Conservation (phyloP, 169 alveolate genomes). For the Plasmodium billcollinsi region DNA sequence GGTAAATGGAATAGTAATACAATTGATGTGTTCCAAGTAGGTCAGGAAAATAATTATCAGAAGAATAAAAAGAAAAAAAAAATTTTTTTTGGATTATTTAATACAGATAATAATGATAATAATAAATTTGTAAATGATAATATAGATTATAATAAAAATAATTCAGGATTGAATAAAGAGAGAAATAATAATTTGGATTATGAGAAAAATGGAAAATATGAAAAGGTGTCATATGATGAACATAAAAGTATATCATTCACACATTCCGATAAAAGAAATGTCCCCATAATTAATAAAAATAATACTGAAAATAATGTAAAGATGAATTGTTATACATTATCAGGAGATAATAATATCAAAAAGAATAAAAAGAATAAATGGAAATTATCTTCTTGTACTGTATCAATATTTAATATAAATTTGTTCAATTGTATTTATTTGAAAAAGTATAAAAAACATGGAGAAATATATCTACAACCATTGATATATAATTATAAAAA, state of each 20-base stretch:
- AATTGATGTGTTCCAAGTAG: background rate
- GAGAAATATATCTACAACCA: conserved; percentile 41
- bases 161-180: background rate
- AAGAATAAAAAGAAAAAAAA: conserved; percentile 5
- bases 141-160: background rate
- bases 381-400: conserved; percentile 28
- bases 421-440: conserved; percentile 64
- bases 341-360: background rate
- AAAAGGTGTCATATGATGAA: background rate
- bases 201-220: conserved; percentile 1
- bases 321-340: too few species aligned
- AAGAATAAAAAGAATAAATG: conserved; percentile 16
- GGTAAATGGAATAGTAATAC: conserved; percentile 4
- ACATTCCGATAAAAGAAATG: too few species aligned
- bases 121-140: background rate
- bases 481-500: conserved; percentile 55
- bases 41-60: background rate
- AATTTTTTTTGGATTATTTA: background rate
- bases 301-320: too few species aligned
- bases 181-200: background rate
- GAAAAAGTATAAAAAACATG: conserved; percentile 29
- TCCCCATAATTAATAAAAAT: too few species aligned
- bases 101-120: background rate
- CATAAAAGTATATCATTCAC: background rate
- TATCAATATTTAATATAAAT: conserved; percentile 62